Base-by-base conservation (phyloP, 2,329 filamentous ascomycete species). In the Ophiostoma triangulosporum region DNA sequence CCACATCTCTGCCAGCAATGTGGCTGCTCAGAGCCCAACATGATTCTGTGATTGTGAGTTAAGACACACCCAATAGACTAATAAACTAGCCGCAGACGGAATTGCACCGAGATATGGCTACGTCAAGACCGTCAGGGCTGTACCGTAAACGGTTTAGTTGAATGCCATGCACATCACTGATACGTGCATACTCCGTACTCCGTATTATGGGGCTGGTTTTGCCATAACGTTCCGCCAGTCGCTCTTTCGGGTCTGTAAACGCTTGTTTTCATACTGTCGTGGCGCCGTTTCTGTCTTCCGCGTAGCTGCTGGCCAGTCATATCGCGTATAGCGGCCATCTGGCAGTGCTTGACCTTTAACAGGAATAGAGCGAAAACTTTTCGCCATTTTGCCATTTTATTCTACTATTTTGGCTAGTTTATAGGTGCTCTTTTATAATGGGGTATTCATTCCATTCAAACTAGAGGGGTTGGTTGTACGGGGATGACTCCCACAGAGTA, bases 311-410 rank as follows among this genome's bases (percentile, higher is more conserved):
- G 33, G 54, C 54, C 54, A 56, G 54, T 56, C 48, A 53, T 20
- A 53, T 50, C 51, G 48, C 48, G 51, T 45, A 48, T 6, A 27
- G 50, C 46, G 50, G 46, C 50, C 54, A 50, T 52, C 50, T 55
- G 46, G 32, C 50, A 53, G 36, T 29, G 45, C 50, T 46, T 33
- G 15, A n/a, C 14, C 15, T 20, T 22, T 35, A 54, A 27, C 33
- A 32, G 51, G 51, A 17, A 51, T 40, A 51, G 20, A 51, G 48
- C 36, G 26, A 29, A 50, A 51, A 36, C 32, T 50, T 12, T 50
- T 36, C 48, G 15, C 15, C 35, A 36, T 36, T 36, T 29, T 33
- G 17, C 26, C 46, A 20, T 29, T 17, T 46, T 48, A 32, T 32
- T 48, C 15, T 3, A 22, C 14, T 31, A 12, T 33, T 22, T 12